Percentiles rank a stretch among this genome's conserved stretches.
Evolutionary conservation across 2,329 filamentous ascomycete genomes (phyloP).

Genomic region (Aspergillus arachidicola): DNA sequence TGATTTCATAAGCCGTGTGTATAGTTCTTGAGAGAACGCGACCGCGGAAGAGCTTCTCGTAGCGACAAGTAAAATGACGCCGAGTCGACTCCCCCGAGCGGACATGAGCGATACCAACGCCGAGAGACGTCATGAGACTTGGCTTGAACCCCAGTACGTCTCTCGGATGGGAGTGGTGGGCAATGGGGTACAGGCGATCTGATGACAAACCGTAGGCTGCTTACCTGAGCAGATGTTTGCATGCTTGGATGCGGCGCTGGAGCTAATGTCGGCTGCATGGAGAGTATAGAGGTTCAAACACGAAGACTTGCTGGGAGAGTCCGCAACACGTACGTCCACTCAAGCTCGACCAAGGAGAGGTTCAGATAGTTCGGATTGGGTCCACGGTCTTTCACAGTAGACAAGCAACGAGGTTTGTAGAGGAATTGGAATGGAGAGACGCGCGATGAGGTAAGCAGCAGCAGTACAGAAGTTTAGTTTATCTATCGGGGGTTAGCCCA

Average conservation of each 20-base stretch:
- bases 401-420: constrained; percentile 20
- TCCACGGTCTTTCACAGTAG: constrained; percentile 5
- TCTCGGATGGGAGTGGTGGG: constrained; percentile 2
- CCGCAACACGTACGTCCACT: constrained; percentile 19
- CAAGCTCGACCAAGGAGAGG: constrained; percentile 8
- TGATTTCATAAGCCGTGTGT: not conserved
- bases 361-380: constrained; percentile 4
- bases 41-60: constrained; percentile 1
- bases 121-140: not conserved
- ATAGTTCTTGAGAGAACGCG: not conserved
- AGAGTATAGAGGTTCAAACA: constrained; percentile 18
- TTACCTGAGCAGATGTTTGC: constrained; percentile 58
- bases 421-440: constrained; percentile 27
- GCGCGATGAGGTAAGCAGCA: constrained; percentile 41
- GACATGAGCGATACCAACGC: not conserved
- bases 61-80: not conserved
- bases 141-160: not conserved
- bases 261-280: constrained; percentile 51
- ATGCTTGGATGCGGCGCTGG: constrained; percentile 53
- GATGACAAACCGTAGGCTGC: constrained; percentile 46
- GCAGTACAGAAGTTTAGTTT: constrained; percentile 24
- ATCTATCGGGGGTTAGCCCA: constrained; percentile 9
- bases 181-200: constrained; percentile 26
- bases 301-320: constrained; percentile 21
- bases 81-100: not conserved